A percentile compares a stretch with the other conserved stretches of the same genome.
Evolutionary conservation across 176 grass and related monocot genomes (phyloP).

Genomic region (Saccharum spontaneum): DNA sequence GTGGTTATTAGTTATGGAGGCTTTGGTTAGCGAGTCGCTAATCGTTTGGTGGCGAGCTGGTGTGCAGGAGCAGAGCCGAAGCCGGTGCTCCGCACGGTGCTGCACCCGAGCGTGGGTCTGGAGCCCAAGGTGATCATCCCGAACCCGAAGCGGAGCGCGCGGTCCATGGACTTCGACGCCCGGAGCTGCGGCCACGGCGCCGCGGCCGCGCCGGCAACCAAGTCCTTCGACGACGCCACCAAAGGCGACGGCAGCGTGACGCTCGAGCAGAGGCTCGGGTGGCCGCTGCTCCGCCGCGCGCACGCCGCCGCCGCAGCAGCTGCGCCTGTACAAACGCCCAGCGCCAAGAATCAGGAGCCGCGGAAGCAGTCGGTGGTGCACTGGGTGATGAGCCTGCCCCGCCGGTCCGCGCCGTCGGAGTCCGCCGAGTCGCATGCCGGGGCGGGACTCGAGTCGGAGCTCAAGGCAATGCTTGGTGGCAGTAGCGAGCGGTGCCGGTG

Average conservation of each 20-base stretch:
- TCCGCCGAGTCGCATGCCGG: constrained; percentile 25
- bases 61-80: constrained; percentile 63
- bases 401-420: constrained; percentile 34
- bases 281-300: constrained; percentile 73
- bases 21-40: constrained; percentile 27
- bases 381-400: constrained; percentile 94
- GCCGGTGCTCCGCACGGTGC: constrained; percentile 56
- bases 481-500: constrained; percentile 60
- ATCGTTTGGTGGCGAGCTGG: constrained; percentile 21
- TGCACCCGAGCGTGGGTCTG: constrained; percentile 71
- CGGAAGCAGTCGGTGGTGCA: constrained; percentile 90
- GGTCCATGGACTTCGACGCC: constrained; percentile 47
- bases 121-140: constrained; percentile 73
- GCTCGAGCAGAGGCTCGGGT: constrained; percentile 64
- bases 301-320: not conserved
- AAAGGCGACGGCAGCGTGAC: not conserved
- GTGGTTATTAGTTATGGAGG: not conserved
- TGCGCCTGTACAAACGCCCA: not conserved
- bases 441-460: constrained; percentile 43
- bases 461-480: constrained; percentile 47
- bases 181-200: not conserved
- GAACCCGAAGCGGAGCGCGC: constrained; percentile 56
- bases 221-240: constrained; percentile 8
- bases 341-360: constrained; percentile 23
- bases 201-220: not conserved